Conservation (phyloP, 164 flowering plant genomes). For the Nymphaea colorata region DNA sequence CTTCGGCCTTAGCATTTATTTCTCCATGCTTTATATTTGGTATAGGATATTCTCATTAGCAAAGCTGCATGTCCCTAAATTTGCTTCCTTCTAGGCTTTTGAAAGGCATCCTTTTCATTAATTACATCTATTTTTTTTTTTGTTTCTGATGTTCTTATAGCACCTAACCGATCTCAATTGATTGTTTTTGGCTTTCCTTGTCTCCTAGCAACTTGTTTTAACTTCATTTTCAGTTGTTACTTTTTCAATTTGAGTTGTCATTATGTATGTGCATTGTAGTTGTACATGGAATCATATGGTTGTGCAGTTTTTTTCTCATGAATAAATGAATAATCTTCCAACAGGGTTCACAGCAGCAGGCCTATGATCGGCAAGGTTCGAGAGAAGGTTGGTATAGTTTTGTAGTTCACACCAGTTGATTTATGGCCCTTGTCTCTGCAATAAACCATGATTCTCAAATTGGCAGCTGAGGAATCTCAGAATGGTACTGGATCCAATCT, state of each 20-base stretch:
- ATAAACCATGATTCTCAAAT: background rate
- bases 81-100: too few relatives aligned
- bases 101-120: too few relatives aligned
- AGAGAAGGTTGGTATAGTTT: constrained; percentile 35
- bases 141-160: too few relatives aligned
- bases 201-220: background rate
- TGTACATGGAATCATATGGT: background rate
- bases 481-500: constrained; percentile 40
- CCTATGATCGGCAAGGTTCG: constrained; percentile 48
- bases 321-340: background rate
- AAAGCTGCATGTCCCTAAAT: too few relatives aligned
- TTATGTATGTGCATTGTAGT: background rate
- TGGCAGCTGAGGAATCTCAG: constrained; percentile 55
- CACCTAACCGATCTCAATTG: too few relatives aligned
- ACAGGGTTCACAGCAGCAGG: constrained; percentile 68
- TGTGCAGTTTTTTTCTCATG: too few relatives aligned
- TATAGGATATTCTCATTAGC: too few relatives aligned
- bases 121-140: too few relatives aligned
- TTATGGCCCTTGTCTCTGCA: background rate
- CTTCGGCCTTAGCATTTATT: too few relatives aligned
- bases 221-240: background rate
- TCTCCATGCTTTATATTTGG: too few relatives aligned
- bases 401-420: background rate
- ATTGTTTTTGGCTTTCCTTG: background rate
- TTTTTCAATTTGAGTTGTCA: too few relatives aligned